Percentiles rank a stretch among this genome's conserved stretches.
Evolutionary conservation across 176 grass and related monocot genomes (phyloP).

Genomic region (barley (Hordeum vulgare)): MorexV3_pseudomolecules_assembly NC_058522.1:385491429-385491928

Average conservation of each 20-base stretch:
- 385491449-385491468: neutral
- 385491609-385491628: neutral
- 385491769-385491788: neutral
- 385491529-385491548: neutral
- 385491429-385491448: neutral
- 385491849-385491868: neutral
- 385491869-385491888: neutral
- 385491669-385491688: too few species aligned
- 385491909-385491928: neutral
- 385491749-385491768: neutral
- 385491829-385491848: neutral
- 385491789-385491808: neutral
- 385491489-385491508: neutral
- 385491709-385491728: neutral
- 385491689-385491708: neutral
- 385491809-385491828: neutral
- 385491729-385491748: neutral
- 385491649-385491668: neutral
- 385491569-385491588: too few species aligned
- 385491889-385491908: conserved; percentile 1
- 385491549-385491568: neutral
- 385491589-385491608: too few species aligned
- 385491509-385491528: neutral
- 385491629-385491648: neutral
- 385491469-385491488: neutral